Base-by-base conservation (phyloP, 345 rosid species). In the Punica granatum region DNA sequence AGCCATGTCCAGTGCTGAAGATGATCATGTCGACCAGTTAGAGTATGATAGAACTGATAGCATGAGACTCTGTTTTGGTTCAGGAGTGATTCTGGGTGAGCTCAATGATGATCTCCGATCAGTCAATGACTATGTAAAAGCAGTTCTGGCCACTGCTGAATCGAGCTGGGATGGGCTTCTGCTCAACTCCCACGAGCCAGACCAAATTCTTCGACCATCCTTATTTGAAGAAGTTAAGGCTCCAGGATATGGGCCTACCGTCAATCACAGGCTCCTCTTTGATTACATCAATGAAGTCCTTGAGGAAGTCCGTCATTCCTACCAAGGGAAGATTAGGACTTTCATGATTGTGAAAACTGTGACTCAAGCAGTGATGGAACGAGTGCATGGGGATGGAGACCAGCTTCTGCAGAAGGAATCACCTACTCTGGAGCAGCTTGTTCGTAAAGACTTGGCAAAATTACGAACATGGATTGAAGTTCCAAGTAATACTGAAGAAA, bases 201-300 rank as follows among this genome's bases (percentile, higher is more conserved):
- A 82, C 58, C 77, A 73, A 70, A 65, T 73, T 67, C 77, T 78
- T 41, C 78, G 73, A n/a, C 74, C 75, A 64, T 77, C 83, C 46
- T 64, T 90, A 42, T 72, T 77, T 1, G 78, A 83, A 19, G 80
- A 74, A 51, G 64, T 74, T 51, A 73, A 81, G 70, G 67, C 61
- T 35, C 65, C 73, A 46, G 59, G 72, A 61, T 60, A 77, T 67
- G 75, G 37, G 62, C 46, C 48, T 16, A 54, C 32, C 41, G 66
- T 39, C 1, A 67, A 81, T 68, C 75, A 54, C 3, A 78, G 70
- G 65, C 85, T 87, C 67, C 68, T 92, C 51, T 78, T 76, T 41
- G 93, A 81, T 67, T 83, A 80, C 69, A 63, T 83, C 0, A 82
- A 79, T 54, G 96, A 89, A 77, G 77, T 89, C 51, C 82, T 92